These are phyloP conservation scores for Helianthus annuus DNA, from an alignment of 129 eudicot species.

Conservation along the genomic window HanXRQr2.0-SUNRISE NC_035436.2:1858739-1859238, in stretches of 20 bases:
- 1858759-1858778: no score
- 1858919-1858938: neutral
- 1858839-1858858: neutral
- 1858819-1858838: no score
- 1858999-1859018: conserved; percentile 70
- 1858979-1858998: conserved; percentile 84
- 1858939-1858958: conserved; percentile 91
- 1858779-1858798: no score
- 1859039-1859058: conserved; percentile 72
- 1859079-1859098: conserved; percentile 85
- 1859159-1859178: neutral
- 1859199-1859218: neutral
- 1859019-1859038: conserved; percentile 80
- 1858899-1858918: no score
- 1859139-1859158: neutral
- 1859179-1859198: no score
- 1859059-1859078: conserved; percentile 83
- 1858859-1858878: no score
- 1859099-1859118: conserved; percentile 95
- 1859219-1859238: neutral
- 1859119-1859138: conserved; percentile 90
- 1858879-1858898: no score
- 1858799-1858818: no score
- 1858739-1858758: no score
- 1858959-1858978: conserved; percentile 65